Evolutionary conservation across 2,329 filamentous ascomycete genomes (phyloP).

Genomic region (Curvularia sp.): DNA sequence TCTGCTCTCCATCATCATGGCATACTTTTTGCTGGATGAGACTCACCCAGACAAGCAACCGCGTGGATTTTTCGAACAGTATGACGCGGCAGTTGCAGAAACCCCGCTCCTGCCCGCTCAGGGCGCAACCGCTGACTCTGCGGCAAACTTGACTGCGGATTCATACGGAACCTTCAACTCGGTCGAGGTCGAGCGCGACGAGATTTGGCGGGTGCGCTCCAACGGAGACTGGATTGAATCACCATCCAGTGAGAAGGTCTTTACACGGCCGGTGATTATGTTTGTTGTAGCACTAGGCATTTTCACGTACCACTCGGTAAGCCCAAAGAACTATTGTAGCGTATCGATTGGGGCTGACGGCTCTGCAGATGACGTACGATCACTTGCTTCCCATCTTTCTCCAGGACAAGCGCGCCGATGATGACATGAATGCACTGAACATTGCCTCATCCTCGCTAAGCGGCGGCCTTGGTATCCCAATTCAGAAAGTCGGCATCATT

Average conservation of each 20-base stretch:
- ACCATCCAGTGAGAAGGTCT: constrained; percentile 55
- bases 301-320: constrained; percentile 83
- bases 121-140: constrained; percentile 74
- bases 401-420: constrained; percentile 70
- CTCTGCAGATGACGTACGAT: constrained; percentile 79
- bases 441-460: constrained; percentile 49
- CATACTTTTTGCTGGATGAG: constrained; percentile 83
- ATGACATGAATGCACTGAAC: constrained; percentile 41
- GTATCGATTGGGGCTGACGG: constrained; percentile 9
- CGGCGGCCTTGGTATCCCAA: constrained; percentile 71
- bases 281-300: constrained; percentile 84
- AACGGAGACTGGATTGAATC: constrained; percentile 55
- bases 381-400: constrained; percentile 92
- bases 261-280: constrained; percentile 72
- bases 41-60: constrained; percentile 85
- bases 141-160: constrained; percentile 77
- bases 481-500: constrained; percentile 72
- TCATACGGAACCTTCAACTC: constrained; percentile 77
- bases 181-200: constrained; percentile 62
- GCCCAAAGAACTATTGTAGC: constrained; percentile 1
- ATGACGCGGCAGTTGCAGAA: constrained; percentile 60
- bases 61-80: constrained; percentile 51
- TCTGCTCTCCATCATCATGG: constrained; percentile 77
- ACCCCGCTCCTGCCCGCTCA: constrained; percentile 79
- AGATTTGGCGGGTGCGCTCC: constrained; percentile 60